Evolutionary conservation across 768 basidiomycete genomes (phyloP).

Genomic region (Tylopilus balloui): DNA sequence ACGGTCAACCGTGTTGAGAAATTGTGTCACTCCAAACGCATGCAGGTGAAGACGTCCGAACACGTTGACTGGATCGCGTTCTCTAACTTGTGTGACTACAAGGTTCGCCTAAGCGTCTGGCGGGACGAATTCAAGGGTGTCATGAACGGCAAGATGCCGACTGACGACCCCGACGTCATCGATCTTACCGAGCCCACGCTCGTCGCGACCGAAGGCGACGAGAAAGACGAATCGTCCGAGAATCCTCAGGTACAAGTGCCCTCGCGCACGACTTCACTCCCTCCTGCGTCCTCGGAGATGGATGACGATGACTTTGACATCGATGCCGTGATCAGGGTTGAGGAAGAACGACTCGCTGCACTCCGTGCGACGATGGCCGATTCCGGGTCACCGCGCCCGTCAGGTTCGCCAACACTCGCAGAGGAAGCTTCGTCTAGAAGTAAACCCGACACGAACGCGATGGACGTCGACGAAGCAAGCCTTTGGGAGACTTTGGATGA

Average conservation of each 20-base stretch:
- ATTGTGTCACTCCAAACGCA: constrained; percentile 77
- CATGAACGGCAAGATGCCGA: constrained; percentile 32
- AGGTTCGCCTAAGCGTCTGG: constrained; percentile 77
- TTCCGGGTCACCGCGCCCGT: background rate
- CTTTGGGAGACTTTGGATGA: constrained; percentile 32
- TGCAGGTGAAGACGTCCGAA: constrained; percentile 57
- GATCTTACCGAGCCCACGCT: constrained; percentile 29
- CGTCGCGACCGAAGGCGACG: constrained; percentile 25
- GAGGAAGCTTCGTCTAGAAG: constrained; percentile 8
- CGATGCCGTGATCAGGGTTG: constrained; percentile 47
- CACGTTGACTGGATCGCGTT: background rate
- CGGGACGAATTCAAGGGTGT: constrained; percentile 58
- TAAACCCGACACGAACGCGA: constrained; percentile 4
- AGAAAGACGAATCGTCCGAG: constrained; percentile 14
- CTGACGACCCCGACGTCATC: constrained; percentile 23
- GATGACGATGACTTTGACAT: constrained; percentile 49
- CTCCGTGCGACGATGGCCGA: constrained; percentile 15
- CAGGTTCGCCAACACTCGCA: constrained; percentile 1
- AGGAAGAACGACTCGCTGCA: constrained; percentile 34
- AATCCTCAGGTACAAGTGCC: constrained; percentile 20
- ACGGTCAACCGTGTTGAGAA: constrained; percentile 85
- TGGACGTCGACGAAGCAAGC: constrained; percentile 38
- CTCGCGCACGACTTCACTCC: constrained; percentile 38
- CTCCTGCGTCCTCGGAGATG: constrained; percentile 38
- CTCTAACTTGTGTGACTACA: constrained; percentile 9